Evolutionary conservation across 257 asterid species (phyloP), one percentile per base, ranked within the genome.

Genomic region (Thymus mandschuricus): DNA sequence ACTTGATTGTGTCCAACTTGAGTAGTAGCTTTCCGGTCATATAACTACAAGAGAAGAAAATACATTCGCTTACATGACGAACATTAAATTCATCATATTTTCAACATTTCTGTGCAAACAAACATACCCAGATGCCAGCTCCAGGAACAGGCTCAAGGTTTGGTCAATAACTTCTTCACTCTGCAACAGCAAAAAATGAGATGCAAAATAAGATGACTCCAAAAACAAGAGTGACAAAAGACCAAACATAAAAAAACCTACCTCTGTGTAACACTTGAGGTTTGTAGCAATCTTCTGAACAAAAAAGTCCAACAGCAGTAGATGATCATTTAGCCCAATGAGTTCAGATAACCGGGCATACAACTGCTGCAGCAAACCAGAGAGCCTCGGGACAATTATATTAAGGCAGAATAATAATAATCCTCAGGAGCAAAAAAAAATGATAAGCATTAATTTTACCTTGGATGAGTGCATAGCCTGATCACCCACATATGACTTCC

Each of bases 391-490:
- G 29, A 45, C 46, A 62, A 46, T 56, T 64, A 27, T 10, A 40
- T 54, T 75, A 77, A 81, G 63, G 55, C 55, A 72, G 68, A 50
- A 46, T 64, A 66, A 63, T 55, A 70, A 76, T 13, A 57, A 62
- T 68, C 34, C 15, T 63, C 69, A 60, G 62, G 50, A 45, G 55
- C 3, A 48, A 5, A 38, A 4, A 38, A 38, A 38, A 38, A 38
- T 73, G 67, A 72, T 48, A 46, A 67, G 50, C 41, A 76, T 4
- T 28, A 48, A 12, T 59, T 49, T 71, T 76, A 92, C 99, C 99
- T 95, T 95, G 48, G 99, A 92, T 28, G 99, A 89, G 80, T 92
- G 99, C 92, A 95, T 92, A 66, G 99, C 97, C 79, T 89, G 97
- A 78, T 95, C 98, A 58, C 98, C 99, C 66, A 95, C 98, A 72